Evolutionary conservation across 2,329 filamentous ascomycete species (phyloP), one percentile per base, ranked within the genome.

Genomic region (Fonsecaea pugnacius): DNA sequence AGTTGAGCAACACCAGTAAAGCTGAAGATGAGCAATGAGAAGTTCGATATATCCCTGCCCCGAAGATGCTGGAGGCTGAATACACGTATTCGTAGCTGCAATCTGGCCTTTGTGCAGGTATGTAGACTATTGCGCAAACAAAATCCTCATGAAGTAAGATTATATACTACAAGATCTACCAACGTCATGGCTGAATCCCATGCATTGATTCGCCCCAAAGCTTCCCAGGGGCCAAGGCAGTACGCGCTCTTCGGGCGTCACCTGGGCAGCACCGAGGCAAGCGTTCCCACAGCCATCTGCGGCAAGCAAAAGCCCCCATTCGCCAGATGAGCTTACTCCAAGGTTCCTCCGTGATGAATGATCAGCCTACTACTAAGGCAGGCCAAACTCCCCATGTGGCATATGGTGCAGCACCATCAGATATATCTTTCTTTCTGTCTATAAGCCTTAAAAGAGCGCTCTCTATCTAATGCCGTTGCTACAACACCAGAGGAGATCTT

Each of bases 121-220:
- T 48, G 43, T 24, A 18, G 9, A 48, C 21, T 48, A 27, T 24
- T 48, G 8, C 7, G 43, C 24, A 48, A 46, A 21, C n/a, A 21
- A 46, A 12, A 10, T 18, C 18, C 8, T 21, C 40, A 46, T 46
- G n/a, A 21, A 46, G 43, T 14, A 27, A 18, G 16, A 43, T 18
- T 18, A 18, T 33, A 46, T n/a, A 30, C 3, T n/a, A 12, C 46
- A 32, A 52, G 46, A 2, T 40, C 18, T 7, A 1, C 35, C 50
- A 60, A 60, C 58, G 58, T 60, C 58, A 60, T 60, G 58, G 58
- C 35, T 7, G 48, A 24, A 43, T 43, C 50, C n/a, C 36, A 40
- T 24, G 58, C 58, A 33, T 16, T 60, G 58, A 60, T 60, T 60
- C 58, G 58, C 58, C 36, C 46, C 36, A 30, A 30, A 35, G 32